Percentiles rank a stretch among this genome's conserved stretches.
phyloP scores from a whole-genome alignment of 139 green algal genomes.

The Closterium sp. region DNA sequence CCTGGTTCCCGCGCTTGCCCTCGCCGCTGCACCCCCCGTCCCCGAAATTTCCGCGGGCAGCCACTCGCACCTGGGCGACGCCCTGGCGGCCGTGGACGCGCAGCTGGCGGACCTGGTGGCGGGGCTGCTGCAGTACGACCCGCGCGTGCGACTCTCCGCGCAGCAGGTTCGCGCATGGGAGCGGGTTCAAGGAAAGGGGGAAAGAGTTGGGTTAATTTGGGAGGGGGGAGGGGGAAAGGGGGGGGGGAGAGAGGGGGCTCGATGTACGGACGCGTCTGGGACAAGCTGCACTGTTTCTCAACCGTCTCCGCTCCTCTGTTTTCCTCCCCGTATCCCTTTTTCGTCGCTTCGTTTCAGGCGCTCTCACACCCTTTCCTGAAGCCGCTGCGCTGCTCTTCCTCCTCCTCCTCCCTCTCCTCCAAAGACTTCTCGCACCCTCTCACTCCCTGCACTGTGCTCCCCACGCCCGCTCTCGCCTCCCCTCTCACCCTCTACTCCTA shows the following conservation, averaged over 20 bases:
- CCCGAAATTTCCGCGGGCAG: not conserved
- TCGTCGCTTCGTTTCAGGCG: not conserved
- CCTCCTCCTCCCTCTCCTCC: not conserved
- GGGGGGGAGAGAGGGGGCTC: too few relatives aligned
- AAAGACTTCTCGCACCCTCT: not conserved
- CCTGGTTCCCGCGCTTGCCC: not conserved
- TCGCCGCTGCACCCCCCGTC: too few relatives aligned
- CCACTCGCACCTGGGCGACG: slow-evolving; percentile 1
- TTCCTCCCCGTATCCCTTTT: not conserved
- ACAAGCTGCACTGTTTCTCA: too few relatives aligned
- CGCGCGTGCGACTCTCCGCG: not conserved
- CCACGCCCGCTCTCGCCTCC: not conserved
- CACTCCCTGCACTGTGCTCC: not conserved
- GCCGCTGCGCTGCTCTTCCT: not conserved
- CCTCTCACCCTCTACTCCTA: not conserved
- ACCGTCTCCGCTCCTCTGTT: not conserved
- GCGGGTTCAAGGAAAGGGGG: not conserved
- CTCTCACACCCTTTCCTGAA: not conserved
- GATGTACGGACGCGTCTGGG: too few relatives aligned
- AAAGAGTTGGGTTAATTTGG: too few relatives aligned
- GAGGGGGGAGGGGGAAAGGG: too few relatives aligned
- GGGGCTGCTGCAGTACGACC: slow-evolving; percentile 22
- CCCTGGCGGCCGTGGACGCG: not conserved
- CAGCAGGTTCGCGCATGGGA: not conserved
- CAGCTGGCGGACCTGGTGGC: slow-evolving; percentile 5